These are phyloP conservation scores for Backusella mclennaniae DNA, from an alignment of 192 early-diverging fungal species.

Conservation along the genomic window DNA sequence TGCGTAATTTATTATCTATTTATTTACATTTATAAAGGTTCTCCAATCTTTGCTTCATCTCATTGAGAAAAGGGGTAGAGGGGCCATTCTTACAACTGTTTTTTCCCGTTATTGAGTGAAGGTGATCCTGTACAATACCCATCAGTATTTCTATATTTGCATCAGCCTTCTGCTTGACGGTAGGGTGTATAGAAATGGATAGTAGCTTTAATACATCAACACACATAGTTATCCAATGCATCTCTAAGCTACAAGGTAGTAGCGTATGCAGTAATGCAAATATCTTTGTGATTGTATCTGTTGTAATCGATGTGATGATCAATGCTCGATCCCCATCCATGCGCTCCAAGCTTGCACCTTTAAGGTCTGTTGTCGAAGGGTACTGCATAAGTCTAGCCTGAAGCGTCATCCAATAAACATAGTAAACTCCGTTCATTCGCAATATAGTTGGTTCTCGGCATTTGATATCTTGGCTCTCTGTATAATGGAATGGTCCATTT, in stretches of 20 bases:
- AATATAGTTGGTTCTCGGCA: conserved; percentile 1
- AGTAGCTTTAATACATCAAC: conserved; percentile 20
- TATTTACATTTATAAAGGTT: conserved; percentile 7
- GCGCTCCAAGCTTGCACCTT: conserved; percentile 13
- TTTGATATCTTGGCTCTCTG: conserved; percentile 12
- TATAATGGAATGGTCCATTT: conserved; percentile 11
- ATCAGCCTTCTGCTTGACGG: background rate
- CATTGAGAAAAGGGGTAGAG: background rate
- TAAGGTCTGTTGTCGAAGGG: conserved; percentile 4
- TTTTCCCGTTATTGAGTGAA: background rate
- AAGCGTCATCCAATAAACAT: conserved; percentile 24
- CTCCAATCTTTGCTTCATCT: background rate
- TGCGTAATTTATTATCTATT: background rate
- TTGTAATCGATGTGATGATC: conserved; percentile 22
- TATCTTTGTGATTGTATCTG: conserved; percentile 22
- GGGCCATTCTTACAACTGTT: background rate
- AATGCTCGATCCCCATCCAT: conserved; percentile 17
- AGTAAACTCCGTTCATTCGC: conserved; percentile 13
- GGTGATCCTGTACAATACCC: background rate
- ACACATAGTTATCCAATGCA: conserved; percentile 16
- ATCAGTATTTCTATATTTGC: background rate
- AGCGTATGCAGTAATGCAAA: background rate
- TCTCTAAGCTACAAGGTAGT: conserved; percentile 26
- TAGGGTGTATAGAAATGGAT: background rate
- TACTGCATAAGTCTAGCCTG: conserved; percentile 16